Conservation (phyloP, 257 asterid species). For the Solanum sitiens region DNA sequence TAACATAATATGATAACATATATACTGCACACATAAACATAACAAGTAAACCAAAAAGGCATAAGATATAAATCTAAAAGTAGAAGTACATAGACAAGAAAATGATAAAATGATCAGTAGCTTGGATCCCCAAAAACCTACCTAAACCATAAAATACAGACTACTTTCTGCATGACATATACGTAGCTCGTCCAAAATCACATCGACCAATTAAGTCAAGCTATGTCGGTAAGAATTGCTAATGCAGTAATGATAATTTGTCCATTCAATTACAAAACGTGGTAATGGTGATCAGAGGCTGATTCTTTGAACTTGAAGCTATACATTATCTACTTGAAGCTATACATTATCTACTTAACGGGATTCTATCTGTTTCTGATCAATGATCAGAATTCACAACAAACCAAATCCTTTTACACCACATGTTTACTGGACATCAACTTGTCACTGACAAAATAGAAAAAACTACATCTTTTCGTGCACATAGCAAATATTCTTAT, state of each 20-base stretch:
- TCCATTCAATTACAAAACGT: background rate
- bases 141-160: background rate
- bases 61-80: background rate
- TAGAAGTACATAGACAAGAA: background rate
- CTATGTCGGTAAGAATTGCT: background rate
- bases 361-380: background rate
- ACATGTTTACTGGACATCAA: background rate
- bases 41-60: background rate
- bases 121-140: background rate
- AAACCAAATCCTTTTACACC: background rate
- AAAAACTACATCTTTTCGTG: background rate
- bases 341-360: background rate
- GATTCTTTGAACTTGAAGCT: background rate
- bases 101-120: background rate
- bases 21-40: background rate
- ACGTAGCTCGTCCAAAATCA: background rate
- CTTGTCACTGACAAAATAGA: background rate
- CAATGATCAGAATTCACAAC: background rate
- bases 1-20: background rate
- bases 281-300: background rate
- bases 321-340: background rate
- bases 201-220: background rate
- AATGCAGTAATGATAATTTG: background rate
- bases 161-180: background rate
- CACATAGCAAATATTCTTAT: too few species aligned